phyloP scores from a whole-genome alignment of 2,329 filamentous ascomycete genomes.

The Diaporthe citriasiana region DNA sequence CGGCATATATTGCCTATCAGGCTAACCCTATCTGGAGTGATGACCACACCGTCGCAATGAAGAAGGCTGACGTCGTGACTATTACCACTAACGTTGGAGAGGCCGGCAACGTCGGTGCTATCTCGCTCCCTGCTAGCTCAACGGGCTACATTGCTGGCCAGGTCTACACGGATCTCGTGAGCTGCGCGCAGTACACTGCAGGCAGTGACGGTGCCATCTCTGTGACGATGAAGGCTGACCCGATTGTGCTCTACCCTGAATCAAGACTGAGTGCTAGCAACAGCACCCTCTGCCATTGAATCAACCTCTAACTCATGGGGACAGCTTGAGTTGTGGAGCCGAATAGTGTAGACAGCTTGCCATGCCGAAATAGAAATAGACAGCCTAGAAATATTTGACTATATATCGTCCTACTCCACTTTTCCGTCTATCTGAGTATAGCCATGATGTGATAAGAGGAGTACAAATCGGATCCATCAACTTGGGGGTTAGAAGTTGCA shows the following conservation, averaged over 20 bases:
- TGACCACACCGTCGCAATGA: constrained; percentile 26
- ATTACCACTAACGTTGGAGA: constrained; percentile 22
- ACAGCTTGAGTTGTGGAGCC: background rate
- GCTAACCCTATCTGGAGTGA: constrained; percentile 20
- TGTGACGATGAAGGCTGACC: constrained; percentile 14
- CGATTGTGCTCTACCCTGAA: constrained; percentile 15
- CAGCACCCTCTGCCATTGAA: constrained; percentile 10
- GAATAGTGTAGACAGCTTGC: background rate
- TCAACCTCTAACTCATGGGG: background rate
- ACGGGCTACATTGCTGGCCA: constrained; percentile 16
- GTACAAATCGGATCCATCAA: background rate
- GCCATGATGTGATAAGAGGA: background rate
- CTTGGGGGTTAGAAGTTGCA: background rate
- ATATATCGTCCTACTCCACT: background rate
- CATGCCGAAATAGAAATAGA: background rate
- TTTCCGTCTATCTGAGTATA: background rate
- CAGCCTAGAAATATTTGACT: background rate
- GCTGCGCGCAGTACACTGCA: constrained; percentile 17
- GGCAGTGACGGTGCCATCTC: constrained; percentile 11
- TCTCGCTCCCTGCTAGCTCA: constrained; percentile 18
- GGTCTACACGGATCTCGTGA: constrained; percentile 13
- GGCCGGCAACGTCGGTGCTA: background rate
- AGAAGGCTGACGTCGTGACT: constrained; percentile 18
- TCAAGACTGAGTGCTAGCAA: constrained; percentile 14
- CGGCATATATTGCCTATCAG: constrained; percentile 22